phyloP scores from a whole-genome alignment of 805 yeast species.

The Starmerella bombi region DNA sequence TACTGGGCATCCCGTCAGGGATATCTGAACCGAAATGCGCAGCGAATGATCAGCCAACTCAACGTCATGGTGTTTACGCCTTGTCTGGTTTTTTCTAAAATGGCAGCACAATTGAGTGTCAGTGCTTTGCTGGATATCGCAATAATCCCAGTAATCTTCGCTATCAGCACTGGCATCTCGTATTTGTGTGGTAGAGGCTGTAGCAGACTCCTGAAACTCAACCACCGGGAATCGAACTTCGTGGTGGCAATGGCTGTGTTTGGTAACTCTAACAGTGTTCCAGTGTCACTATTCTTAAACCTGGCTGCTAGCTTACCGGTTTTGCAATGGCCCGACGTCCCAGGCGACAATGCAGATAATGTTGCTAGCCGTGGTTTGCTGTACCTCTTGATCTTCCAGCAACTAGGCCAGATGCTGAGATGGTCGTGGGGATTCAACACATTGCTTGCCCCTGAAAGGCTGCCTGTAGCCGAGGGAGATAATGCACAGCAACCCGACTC shows the following conservation, averaged over 20 bases:
- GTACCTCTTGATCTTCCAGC: conserved; percentile 50
- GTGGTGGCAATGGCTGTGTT: conserved; percentile 95
- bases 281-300: conserved; percentile 75
- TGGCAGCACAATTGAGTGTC: conserved; percentile 53
- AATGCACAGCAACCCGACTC: not conserved
- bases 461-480: conserved; percentile 5
- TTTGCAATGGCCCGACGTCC: conserved; percentile 44
- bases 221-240: conserved; percentile 68
- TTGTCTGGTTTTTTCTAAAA: conserved; percentile 77
- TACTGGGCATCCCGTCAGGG: conserved; percentile 69
- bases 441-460: conserved; percentile 32
- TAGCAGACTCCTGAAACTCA: conserved; percentile 42
- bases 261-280: conserved; percentile 89
- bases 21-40: conserved; percentile 55
- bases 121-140: conserved; percentile 67
- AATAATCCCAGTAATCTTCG: conserved; percentile 72
- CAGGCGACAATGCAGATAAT: conserved; percentile 40
- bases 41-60: conserved; percentile 57
- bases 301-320: conserved; percentile 47
- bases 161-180: conserved; percentile 69
- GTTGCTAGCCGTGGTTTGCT: conserved; percentile 51
- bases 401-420: conserved; percentile 50
- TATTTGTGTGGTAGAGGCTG: conserved; percentile 46
- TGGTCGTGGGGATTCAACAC: conserved; percentile 67
- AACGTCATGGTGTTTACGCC: conserved; percentile 93